Conservation (phyloP, 176 grass and related monocot genomes). For the Oryza nivara region DNA sequence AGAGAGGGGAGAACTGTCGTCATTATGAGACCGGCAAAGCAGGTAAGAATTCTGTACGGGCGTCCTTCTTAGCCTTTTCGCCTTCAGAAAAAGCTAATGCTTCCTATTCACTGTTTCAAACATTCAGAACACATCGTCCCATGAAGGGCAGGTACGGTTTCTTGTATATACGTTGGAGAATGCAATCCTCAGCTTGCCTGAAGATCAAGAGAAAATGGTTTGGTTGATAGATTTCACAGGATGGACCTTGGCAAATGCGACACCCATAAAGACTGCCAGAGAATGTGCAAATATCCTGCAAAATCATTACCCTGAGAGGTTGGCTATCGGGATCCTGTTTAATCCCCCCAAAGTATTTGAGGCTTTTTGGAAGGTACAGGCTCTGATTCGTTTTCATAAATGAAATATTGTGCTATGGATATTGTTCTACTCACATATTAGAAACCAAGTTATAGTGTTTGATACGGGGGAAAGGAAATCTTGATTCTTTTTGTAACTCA, state of each 20-base stretch:
- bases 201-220: constrained; percentile 81
- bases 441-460: background rate
- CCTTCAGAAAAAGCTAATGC: background rate
- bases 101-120: background rate
- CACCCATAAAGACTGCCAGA: constrained; percentile 73
- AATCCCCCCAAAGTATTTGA: constrained; percentile 88
- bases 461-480: background rate
- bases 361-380: constrained; percentile 71
- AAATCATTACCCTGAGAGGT: constrained; percentile 90
- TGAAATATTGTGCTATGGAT: background rate
- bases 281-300: constrained; percentile 66
- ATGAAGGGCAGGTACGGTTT: constrained; percentile 63
- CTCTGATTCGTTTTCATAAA: background rate
- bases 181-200: constrained; percentile 66
- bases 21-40: constrained; percentile 70
- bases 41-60: constrained; percentile 49
- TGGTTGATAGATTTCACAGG: constrained; percentile 93
- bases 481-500: background rate
- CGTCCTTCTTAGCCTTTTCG: background rate
- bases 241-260: constrained; percentile 73
- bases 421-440: background rate
- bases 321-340: constrained; percentile 68
- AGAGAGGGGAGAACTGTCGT: constrained; percentile 74
- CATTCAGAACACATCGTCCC: constrained; percentile 78
- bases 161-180: constrained; percentile 84